Evolutionary conservation across 2,329 filamentous ascomycete genomes (phyloP).

Genomic region (Curvularia sp.): DNA sequence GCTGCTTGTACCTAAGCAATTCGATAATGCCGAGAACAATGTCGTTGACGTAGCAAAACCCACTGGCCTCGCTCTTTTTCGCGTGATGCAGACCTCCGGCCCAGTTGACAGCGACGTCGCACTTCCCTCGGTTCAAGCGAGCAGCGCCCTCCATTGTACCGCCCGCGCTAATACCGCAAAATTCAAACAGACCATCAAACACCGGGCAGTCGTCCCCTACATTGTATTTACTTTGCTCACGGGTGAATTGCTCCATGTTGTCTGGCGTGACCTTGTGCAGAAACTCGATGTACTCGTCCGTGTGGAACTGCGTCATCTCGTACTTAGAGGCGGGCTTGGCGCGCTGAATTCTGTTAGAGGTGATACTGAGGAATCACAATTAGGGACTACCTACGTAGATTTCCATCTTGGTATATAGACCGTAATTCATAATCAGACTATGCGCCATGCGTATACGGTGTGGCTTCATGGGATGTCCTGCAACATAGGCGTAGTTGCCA

Average conservation of each 20-base stretch:
- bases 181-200: slow-evolving; percentile 74
- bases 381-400: slow-evolving; percentile 63
- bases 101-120: slow-evolving; percentile 71
- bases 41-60: slow-evolving; percentile 98
- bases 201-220: slow-evolving; percentile 70
- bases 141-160: slow-evolving; percentile 75
- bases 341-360: slow-evolving; percentile 41
- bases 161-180: slow-evolving; percentile 73
- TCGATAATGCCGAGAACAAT: slow-evolving; percentile 94
- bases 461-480: slow-evolving; percentile 72
- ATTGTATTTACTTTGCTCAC: slow-evolving; percentile 84
- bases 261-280: slow-evolving; percentile 91
- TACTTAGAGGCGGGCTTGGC: slow-evolving; percentile 66
- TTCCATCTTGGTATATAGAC: slow-evolving; percentile 76
- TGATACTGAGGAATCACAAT: slow-evolving; percentile 7
- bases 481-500: slow-evolving; percentile 95
- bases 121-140: slow-evolving; percentile 71
- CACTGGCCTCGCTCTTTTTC: slow-evolving; percentile 90
- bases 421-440: slow-evolving; percentile 74
- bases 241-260: slow-evolving; percentile 93
- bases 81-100: slow-evolving; percentile 95
- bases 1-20: slow-evolving; percentile 79
- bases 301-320: slow-evolving; percentile 77
- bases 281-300: slow-evolving; percentile 76
- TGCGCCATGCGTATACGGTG: slow-evolving; percentile 71